Evolutionary conservation across 352 stramenopile species (phyloP), one percentile per base, ranked within the genome.

Genomic region (Aphanomyces astaci): DNA sequence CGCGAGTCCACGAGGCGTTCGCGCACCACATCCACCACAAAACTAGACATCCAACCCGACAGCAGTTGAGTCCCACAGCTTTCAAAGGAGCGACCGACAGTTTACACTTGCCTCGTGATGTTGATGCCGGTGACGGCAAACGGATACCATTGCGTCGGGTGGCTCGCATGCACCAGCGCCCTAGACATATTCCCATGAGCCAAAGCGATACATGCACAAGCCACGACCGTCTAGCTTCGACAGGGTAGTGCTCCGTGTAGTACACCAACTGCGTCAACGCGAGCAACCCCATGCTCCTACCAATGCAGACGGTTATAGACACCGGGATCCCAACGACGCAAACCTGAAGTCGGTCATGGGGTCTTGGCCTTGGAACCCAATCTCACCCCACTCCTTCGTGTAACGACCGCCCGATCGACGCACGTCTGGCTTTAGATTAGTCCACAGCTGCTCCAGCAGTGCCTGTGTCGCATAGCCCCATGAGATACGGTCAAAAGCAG

Each of bases 91-190:
- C n/a, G n/a, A n/a, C n/a, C n/a, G n/a, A n/a, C n/a, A n/a, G n/a
- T n/a, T n/a, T n/a, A n/a, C n/a, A n/a, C n/a, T 33, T 24, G 86
- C 80, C 78, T 78, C 1, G 86, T 94, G 66, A 94, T 83, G 70
- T 94, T 94, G 75, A 94, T 94, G 22, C 86, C 86, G 3, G 86
- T 93, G 10, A 92, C 82, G 7, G 84, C 79, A 59, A 94, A 94
- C 39, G 86, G 86, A 63, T 94, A 94, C 86, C 86, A 94, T 15
- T 83, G 78, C 27, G 82, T 91, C 36, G 81, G 86, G 57, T 94
- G 86, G 60, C 92, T 93, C 17, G 86, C 92, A 63, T 94, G 84
- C 11, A 81, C 78, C 39, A 94, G 66, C 0, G 84, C 83, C 28
- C 86, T 94, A 46, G 13, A 62, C n/a, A 49, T 22, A 10, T 11